Evolutionary conservation across 1,284 basidiomycete genomes (phyloP), one percentile per base, ranked within the genome.

Genomic region (Rhodotorula sp.): DNA sequence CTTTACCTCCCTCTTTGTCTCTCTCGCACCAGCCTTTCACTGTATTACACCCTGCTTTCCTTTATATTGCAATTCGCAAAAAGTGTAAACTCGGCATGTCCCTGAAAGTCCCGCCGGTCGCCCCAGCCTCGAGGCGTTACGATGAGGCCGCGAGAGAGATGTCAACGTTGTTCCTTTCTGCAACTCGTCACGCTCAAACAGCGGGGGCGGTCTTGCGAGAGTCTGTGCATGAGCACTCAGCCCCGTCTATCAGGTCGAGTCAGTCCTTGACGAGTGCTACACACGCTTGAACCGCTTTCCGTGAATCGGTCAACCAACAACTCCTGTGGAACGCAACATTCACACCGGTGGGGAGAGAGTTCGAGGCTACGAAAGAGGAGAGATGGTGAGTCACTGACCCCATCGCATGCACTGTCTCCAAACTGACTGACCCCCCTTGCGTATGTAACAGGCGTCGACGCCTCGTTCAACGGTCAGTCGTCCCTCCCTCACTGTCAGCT

Each of bases 391-490:
- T 59, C n/a, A n/a, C n/a, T n/a, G n/a, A n/a, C n/a, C n/a, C n/a
- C n/a, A n/a, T n/a, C n/a, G n/a, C n/a, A n/a, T n/a, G n/a, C n/a
- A 26, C 7, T 26, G 16, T n/a, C n/a, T 49, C 26, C 6, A 1
- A 15, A 16, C 54, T 52, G 23, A 52, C 50, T 52, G 50, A 26
- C 34, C 7, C 21, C 4, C 21, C 26, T 28, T 18, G 26, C n/a
- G n/a, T n/a, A n/a, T 3, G n/a, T 5, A 8, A 26, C n/a, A 12
- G 59, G 28, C 57, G 10, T 54, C 64, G 23, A 66, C 64, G 21
- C 64, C 64, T 45, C 57, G 64, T 16, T 52, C 64, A 31, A 26
- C 66, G 12, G 60, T 57, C n/a, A 38, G 65, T 66, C 28, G 28
- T 28, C 28, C 28, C 15, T 15, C 21, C 38, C 50, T 12, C 21